Percentiles rank a stretch among this genome's conserved stretches.
phyloP scores from a whole-genome alignment of 371 early-diverging fungal species.

The Polyrhizophydium stewartii region DNA sequence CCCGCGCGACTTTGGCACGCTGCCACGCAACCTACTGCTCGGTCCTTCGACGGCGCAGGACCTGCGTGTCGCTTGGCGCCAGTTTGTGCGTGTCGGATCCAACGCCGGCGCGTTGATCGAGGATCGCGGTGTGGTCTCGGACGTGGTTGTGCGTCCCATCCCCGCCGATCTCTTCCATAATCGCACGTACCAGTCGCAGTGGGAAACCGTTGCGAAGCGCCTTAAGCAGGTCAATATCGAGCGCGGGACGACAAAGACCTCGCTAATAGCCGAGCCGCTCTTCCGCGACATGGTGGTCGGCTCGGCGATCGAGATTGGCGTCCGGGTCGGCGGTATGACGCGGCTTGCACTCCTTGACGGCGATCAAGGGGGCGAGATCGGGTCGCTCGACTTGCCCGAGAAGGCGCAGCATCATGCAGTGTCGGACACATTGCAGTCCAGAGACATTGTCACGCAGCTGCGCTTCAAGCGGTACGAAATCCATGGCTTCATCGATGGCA shows the following conservation, averaged over 20 bases:
- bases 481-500: not conserved
- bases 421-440: not conserved
- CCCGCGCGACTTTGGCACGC: not conserved
- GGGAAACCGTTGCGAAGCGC: constrained; percentile 7
- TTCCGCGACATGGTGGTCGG: not conserved
- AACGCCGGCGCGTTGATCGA: constrained; percentile 16
- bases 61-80: constrained; percentile 15
- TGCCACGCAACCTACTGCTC: not conserved
- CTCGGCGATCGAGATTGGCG: not conserved
- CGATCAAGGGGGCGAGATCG: not conserved
- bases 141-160: constrained; percentile 14
- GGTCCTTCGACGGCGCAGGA: not conserved
- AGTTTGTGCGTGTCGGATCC: constrained; percentile 10
- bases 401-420: not conserved
- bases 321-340: not conserved
- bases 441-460: not conserved
- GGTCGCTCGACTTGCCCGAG: not conserved
- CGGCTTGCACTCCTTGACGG: constrained; percentile 3
- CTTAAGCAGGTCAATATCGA: not conserved
- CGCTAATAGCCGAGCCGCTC: constrained; percentile 3
- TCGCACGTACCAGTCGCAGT: constrained; percentile 4
- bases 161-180: constrained; percentile 7
- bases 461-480: not conserved
- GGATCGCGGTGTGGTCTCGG: constrained; percentile 16
- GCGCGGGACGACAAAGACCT: too few relatives aligned